A percentile compares a stretch with the other conserved stretches of the same genome.
Evolutionary conservation across 2,329 filamentous ascomycete species (phyloP).

Genomic region (Aureobasidium leucospermi): DNA sequence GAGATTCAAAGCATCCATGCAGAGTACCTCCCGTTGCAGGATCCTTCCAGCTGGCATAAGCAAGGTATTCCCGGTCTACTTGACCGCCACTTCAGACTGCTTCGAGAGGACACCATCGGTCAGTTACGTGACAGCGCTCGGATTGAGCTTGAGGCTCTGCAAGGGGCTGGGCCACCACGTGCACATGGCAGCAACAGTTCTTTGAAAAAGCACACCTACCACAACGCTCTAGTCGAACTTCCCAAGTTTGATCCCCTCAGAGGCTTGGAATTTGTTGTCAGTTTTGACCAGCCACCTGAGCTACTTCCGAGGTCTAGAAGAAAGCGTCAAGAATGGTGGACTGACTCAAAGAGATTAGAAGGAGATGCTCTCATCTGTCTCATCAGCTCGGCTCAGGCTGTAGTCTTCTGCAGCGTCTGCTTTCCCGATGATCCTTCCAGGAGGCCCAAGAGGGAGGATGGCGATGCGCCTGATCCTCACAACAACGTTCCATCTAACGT

Average conservation of each 20-base stretch:
- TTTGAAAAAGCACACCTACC: slow-evolving; percentile 28
- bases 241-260: slow-evolving; percentile 31
- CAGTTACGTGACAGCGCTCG: slow-evolving; percentile 45
- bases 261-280: slow-evolving; percentile 40
- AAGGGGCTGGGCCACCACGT: slow-evolving; percentile 10
- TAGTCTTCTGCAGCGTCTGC: slow-evolving; percentile 24
- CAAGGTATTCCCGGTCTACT: slow-evolving; percentile 42
- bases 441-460: neutral
- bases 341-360: slow-evolving; percentile 41
- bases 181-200: neutral
- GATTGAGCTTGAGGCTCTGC: slow-evolving; percentile 32
- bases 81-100: slow-evolving; percentile 49
- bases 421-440: slow-evolving; percentile 15
- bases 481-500: neutral
- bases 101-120: slow-evolving; percentile 50
- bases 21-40: slow-evolving; percentile 37
- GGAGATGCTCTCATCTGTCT: slow-evolving; percentile 46
- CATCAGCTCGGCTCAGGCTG: slow-evolving; percentile 29
- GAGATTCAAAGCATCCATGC: slow-evolving; percentile 38
- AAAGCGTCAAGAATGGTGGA: slow-evolving; percentile 45
- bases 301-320: slow-evolving; percentile 19
- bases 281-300: slow-evolving; percentile 39
- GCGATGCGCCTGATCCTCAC: neutral
- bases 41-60: slow-evolving; percentile 35
- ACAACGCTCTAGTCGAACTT: slow-evolving; percentile 26